phyloP scores from a whole-genome alignment of 352 stramenopile species.

The Globisporangium paddicum region DNA sequence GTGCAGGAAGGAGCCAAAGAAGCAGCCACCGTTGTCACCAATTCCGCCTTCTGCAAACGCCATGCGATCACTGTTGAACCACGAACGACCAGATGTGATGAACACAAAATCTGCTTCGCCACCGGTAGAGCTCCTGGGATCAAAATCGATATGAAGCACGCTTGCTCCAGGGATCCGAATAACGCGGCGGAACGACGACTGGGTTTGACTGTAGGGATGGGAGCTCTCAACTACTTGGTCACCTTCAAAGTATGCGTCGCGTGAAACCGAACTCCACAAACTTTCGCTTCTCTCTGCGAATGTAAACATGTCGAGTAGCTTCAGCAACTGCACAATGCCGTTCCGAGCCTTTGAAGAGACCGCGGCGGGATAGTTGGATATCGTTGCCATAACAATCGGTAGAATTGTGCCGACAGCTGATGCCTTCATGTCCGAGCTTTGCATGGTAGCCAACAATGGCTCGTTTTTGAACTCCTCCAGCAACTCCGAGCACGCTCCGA shows the following conservation, averaged over 20 bases:
- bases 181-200: conserved; percentile 55
- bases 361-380: conserved; percentile 33
- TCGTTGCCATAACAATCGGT: conserved; percentile 36
- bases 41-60: conserved; percentile 54
- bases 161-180: conserved; percentile 49
- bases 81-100: conserved; percentile 50
- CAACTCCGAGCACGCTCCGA: conserved; percentile 29
- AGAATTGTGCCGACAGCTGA: conserved; percentile 44
- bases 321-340: conserved; percentile 25
- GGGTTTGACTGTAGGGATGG: conserved; percentile 60
- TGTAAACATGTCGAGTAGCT: conserved; percentile 20
- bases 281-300: conserved; percentile 6
- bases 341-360: conserved; percentile 24
- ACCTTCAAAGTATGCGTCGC: conserved; percentile 29
- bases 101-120: conserved; percentile 64
- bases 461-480: conserved; percentile 2
- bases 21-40: conserved; percentile 59
- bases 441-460: neutral
- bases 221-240: conserved; percentile 52
- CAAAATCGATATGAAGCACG: conserved; percentile 64
- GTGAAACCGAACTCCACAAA: neutral
- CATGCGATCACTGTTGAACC: conserved; percentile 54
- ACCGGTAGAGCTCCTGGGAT: conserved; percentile 49
- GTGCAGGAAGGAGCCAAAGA: conserved; percentile 46
- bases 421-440: conserved; percentile 11